Conservation (phyloP, 2,329 filamentous ascomycete species). For the Venturia nashicola region DNA sequence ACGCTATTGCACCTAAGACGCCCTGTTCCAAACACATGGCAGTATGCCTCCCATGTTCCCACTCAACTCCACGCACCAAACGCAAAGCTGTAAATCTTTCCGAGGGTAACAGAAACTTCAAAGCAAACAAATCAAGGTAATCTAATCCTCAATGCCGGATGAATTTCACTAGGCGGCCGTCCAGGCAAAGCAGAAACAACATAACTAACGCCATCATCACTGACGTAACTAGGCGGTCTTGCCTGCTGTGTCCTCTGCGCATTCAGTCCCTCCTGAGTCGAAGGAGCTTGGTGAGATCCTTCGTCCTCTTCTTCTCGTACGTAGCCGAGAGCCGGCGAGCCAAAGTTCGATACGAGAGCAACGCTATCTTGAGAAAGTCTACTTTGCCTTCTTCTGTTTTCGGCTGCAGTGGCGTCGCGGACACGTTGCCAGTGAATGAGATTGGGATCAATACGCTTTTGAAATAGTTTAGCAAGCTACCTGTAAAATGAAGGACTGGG, state of each 20-base stretch:
- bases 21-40: neutral
- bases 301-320: neutral
- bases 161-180: constrained; percentile 18
- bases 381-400: neutral
- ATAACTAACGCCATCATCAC: constrained; percentile 63
- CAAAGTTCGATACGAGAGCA: neutral
- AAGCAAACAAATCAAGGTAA: neutral
- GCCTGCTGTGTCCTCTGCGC: constrained; percentile 6
- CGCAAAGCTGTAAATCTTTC: no score
- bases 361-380: neutral
- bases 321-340: neutral
- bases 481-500: no score
- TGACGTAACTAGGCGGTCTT: constrained; percentile 64
- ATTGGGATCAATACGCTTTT: constrained; percentile 63
- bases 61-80: neutral
- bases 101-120: no score
- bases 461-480: no score
- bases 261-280: neutral
- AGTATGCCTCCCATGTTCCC: neutral
- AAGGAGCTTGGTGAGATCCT: neutral
- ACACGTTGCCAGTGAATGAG: constrained; percentile 68
- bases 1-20: no score
- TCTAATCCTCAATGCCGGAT: constrained; percentile 10
- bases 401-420: neutral
- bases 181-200: constrained; percentile 54